Conservation (phyloP, 1,284 basidiomycete genomes). For the Taiwanofungus camphoratus region DNA sequence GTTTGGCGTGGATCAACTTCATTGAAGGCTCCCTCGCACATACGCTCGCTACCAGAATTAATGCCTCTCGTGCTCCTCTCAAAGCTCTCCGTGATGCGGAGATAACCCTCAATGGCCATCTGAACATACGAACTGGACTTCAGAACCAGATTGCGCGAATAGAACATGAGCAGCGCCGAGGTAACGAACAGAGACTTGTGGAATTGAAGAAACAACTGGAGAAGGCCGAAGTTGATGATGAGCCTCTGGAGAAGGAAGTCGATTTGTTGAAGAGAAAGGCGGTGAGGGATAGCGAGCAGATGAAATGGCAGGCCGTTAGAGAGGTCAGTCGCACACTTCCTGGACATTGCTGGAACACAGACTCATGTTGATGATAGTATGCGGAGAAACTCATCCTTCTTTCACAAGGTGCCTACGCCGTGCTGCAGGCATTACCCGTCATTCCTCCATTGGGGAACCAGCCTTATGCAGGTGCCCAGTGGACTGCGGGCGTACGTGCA, state of each 20-base stretch:
- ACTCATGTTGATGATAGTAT: constrained; percentile 38
- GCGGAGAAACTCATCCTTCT: constrained; percentile 71
- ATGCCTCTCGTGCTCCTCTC: constrained; percentile 55
- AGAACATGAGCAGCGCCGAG: constrained; percentile 58
- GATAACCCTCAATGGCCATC: constrained; percentile 48
- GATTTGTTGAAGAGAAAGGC: constrained; percentile 69
- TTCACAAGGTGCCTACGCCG: constrained; percentile 58
- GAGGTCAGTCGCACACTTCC: constrained; percentile 44
- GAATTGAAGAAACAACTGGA: constrained; percentile 62
- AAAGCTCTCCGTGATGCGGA: constrained; percentile 72
- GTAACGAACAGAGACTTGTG: constrained; percentile 52
- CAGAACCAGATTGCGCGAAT: constrained; percentile 56
- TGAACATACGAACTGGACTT: constrained; percentile 50
- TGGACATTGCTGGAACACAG: neutral
- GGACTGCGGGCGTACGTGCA: constrained; percentile 63
- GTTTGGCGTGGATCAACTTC: constrained; percentile 73
- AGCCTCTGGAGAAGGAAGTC: constrained; percentile 58
- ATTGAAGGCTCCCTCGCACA: constrained; percentile 60
- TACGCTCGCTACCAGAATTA: constrained; percentile 53
- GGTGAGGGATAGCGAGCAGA: constrained; percentile 60
- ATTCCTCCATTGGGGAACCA: constrained; percentile 49
- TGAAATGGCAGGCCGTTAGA: constrained; percentile 71
- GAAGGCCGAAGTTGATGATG: constrained; percentile 60
- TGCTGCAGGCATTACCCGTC: constrained; percentile 54
- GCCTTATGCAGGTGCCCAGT: constrained; percentile 55